phyloP scores from a whole-genome alignment of 345 rosid species.

The Durio zibethinus region DNA sequence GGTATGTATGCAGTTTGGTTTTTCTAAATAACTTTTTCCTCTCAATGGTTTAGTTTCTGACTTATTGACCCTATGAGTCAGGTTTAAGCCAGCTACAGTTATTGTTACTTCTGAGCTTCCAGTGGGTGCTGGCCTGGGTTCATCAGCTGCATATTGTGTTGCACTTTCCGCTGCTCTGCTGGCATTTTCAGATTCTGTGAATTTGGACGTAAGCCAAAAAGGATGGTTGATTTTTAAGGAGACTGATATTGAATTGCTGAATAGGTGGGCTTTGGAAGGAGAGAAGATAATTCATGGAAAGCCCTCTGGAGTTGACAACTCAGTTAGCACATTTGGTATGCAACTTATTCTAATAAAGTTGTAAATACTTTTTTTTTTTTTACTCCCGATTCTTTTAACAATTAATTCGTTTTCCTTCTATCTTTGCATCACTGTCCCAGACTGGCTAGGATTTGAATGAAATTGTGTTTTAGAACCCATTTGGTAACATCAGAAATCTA shows the following conservation, averaged over 20 bases:
- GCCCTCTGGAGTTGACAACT: constrained; percentile 96
- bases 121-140: constrained; percentile 86
- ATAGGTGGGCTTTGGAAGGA: constrained; percentile 96
- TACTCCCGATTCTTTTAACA: neutral
- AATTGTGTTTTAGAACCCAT: neutral
- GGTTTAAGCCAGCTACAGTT: constrained; percentile 75
- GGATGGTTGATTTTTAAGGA: constrained; percentile 59
- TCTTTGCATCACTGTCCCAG: neutral
- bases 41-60: constrained; percentile 17
- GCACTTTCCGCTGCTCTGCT: constrained; percentile 74
- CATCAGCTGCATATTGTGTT: constrained; percentile 85
- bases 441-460: neutral
- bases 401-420: neutral
- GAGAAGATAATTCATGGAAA: constrained; percentile 92
- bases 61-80: constrained; percentile 24
- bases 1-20: constrained; percentile 41
- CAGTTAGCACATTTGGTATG: constrained; percentile 93
- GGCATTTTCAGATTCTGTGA: constrained; percentile 42
- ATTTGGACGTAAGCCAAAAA: constrained; percentile 33
- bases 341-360: neutral
- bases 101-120: constrained; percentile 80
- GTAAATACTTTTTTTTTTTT: neutral
- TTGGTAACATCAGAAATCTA: neutral
- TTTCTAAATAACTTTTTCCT: neutral
- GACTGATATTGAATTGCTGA: constrained; percentile 59